phyloP scores from a whole-genome alignment of 2,329 filamentous ascomycete genomes.

The Hymenoscyphus infarciens region DNA sequence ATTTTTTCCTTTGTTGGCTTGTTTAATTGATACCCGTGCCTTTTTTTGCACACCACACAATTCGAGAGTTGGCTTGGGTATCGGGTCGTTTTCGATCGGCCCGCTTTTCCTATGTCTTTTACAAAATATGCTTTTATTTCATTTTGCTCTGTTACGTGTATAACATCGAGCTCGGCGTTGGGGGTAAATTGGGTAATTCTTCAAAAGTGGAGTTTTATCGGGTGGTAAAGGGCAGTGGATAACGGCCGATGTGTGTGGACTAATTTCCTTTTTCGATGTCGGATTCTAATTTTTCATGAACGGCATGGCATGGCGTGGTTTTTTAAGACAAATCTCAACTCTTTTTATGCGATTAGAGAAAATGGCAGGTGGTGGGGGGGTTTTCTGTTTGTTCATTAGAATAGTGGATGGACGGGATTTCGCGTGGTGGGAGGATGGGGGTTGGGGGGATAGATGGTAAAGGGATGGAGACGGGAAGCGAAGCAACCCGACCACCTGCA shows the following conservation, averaged over 20 bases:
- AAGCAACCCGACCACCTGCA: background rate
- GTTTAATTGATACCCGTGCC: conserved; percentile 34
- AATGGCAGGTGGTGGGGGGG: conserved; percentile 5
- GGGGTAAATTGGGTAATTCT: background rate
- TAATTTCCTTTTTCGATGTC: background rate
- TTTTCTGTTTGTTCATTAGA: conserved; percentile 8
- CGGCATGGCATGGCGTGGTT: background rate
- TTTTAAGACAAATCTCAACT: conserved; percentile 32
- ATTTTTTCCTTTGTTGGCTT: conserved; percentile 21
- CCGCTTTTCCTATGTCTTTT: conserved; percentile 17
- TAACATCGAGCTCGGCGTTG: conserved; percentile 34
- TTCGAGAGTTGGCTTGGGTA: conserved; percentile 27
- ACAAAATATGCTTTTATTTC: conserved; percentile 10
- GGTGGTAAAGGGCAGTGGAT: background rate
- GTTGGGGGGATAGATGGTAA: background rate
- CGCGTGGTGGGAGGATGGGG: background rate
- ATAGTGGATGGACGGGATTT: conserved; percentile 11
- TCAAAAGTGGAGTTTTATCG: conserved; percentile 3
- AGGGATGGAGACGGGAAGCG: background rate
- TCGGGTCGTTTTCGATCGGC: conserved; percentile 16
- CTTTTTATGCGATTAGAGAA: conserved; percentile 16
- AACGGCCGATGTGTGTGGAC: conserved; percentile 7
- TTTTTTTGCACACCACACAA: conserved; percentile 23
- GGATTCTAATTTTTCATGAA: background rate
- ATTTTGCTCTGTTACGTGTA: conserved; percentile 30